phyloP scores from a whole-genome alignment of 2,329 filamentous ascomycete species.

The Xylariaceae sp. region DNA sequence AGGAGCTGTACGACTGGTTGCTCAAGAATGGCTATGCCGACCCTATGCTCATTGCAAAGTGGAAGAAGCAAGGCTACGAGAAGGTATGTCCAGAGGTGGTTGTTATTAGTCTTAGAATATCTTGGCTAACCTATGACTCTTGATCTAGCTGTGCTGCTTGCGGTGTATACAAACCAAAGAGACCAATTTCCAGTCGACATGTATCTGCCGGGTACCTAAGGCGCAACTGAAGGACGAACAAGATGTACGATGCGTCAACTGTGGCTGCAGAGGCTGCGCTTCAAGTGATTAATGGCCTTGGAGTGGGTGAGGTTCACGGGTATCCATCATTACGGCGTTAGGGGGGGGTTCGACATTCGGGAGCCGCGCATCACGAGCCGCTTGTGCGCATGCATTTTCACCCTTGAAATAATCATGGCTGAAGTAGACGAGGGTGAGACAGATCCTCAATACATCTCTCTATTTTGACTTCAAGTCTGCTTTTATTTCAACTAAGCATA shows the following conservation, averaged over 20 bases:
- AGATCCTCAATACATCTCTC: no score
- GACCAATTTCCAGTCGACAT: conserved; percentile 97
- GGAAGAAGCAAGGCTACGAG: conserved; percentile 99
- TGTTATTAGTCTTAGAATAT: not conserved
- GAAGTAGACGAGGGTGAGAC: no score
- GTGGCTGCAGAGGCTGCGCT: conserved; percentile 86
- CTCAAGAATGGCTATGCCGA: conserved; percentile 97
- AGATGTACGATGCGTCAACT: conserved; percentile 89
- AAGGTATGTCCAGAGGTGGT: conserved; percentile 62
- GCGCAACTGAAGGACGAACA: conserved; percentile 86
- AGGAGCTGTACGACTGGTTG: conserved; percentile 89
- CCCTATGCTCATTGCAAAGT: conserved; percentile 93
- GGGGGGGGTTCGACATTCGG: conserved; percentile 9
- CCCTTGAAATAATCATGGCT: not conserved
- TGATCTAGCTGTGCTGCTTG: conserved; percentile 75
- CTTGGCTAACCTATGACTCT: conserved; percentile 24
- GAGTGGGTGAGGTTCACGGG: conserved; percentile 10
- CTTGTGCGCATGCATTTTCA: not conserved
- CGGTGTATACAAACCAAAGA: conserved; percentile 99
- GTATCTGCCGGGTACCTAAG: conserved; percentile 91
- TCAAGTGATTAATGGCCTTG: conserved; percentile 64
- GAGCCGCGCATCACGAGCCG: not conserved
- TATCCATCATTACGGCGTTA: conserved; percentile 25
- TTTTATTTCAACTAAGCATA: not conserved
- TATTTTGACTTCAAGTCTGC: not conserved